These are phyloP conservation scores for Septoria petroselini DNA, from an alignment of 2,329 filamentous ascomycete genomes.

Conservation along the genomic window DNA sequence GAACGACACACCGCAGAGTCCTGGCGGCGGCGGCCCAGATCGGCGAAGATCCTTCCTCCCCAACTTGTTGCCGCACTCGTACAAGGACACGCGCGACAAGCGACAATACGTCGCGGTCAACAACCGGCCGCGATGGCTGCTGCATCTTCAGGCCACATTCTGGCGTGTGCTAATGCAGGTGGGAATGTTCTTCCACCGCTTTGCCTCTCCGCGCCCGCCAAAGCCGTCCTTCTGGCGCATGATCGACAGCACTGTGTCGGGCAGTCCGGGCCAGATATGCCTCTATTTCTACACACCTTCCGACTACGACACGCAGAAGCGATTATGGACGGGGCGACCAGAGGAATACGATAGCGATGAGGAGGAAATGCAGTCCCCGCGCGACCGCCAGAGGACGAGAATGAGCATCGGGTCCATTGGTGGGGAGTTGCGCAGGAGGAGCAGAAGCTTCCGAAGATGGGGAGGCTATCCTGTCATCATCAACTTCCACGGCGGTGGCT, in stretches of 20 bases:
- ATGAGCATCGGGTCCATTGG: slow-evolving; percentile 30
- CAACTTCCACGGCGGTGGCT: slow-evolving; percentile 64
- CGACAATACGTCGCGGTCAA: slow-evolving; percentile 23
- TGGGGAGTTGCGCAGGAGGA: slow-evolving; percentile 26
- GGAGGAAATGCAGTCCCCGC: slow-evolving; percentile 20
- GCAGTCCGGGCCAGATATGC: slow-evolving; percentile 47
- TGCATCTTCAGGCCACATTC: slow-evolving; percentile 61
- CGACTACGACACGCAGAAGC: slow-evolving; percentile 46
- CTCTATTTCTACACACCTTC: slow-evolving; percentile 62
- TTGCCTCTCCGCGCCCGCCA: slow-evolving; percentile 60
- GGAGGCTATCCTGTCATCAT: slow-evolving; percentile 55
- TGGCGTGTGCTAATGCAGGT: slow-evolving; percentile 67
- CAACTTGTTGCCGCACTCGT: slow-evolving; percentile 13
- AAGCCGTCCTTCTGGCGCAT: slow-evolving; percentile 58
- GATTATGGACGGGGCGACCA: slow-evolving; percentile 31
- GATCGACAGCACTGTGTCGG: slow-evolving; percentile 52
- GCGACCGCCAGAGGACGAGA: slow-evolving; percentile 24
- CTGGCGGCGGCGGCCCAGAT: slow-evolving; percentile 1
- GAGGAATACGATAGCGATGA: slow-evolving; percentile 16
- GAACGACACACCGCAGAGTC: slow-evolving; percentile 1
- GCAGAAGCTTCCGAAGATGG: slow-evolving; percentile 40
- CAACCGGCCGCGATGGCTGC: slow-evolving; percentile 54
- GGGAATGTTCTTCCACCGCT: slow-evolving; percentile 65
- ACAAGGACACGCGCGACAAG: slow-evolving; percentile 15
- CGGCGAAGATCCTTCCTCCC: slow-evolving; percentile 15